A percentile compares a stretch with the other conserved stretches of the same genome.
These are phyloP conservation scores for Canavalia gladiata DNA, from an alignment of 306 rosid genomes.

Conservation along the genomic window DNA sequence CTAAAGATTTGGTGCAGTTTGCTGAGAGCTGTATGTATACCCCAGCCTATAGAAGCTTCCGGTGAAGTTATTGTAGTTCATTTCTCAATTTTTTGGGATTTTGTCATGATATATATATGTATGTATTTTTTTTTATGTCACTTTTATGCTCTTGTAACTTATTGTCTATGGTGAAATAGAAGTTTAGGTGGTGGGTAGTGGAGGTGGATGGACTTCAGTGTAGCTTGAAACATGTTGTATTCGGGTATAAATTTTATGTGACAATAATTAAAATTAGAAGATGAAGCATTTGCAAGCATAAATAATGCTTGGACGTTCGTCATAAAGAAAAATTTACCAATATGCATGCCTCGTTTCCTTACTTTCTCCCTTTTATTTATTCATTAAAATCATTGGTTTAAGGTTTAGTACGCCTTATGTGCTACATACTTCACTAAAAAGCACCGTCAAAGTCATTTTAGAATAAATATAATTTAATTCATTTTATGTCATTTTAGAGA, in stretches of 20 bases:
- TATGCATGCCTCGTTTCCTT: neutral
- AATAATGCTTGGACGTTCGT: neutral
- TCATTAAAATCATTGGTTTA: conserved; percentile 1
- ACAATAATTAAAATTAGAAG: conserved; percentile 35
- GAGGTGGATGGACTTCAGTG: conserved; percentile 33
- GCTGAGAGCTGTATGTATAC: conserved; percentile 97
- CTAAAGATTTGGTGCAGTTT: conserved; percentile 78
- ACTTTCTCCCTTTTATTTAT: neutral
- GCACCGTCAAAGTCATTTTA: too few relatives aligned
- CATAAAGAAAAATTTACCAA: neutral
- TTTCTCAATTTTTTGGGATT: conserved; percentile 10
- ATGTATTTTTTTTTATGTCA: neutral
- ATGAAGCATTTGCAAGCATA: conserved; percentile 35
- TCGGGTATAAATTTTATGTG: conserved; percentile 22
- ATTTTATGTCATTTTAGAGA: conserved; percentile 8
- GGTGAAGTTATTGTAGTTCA: conserved; percentile 50
- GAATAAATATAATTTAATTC: neutral
- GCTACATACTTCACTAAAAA: neutral
- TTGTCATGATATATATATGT: neutral
- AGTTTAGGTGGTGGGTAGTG: conserved; percentile 41
- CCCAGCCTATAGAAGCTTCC: conserved; percentile 76
- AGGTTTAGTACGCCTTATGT: neutral
- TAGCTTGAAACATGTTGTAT: conserved; percentile 44
- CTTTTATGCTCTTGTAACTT: conserved; percentile 36
- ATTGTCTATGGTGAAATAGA: conserved; percentile 33